Conservation (phyloP, 2,329 filamentous ascomycete species). For the Paramyrothecium sp. region DNA sequence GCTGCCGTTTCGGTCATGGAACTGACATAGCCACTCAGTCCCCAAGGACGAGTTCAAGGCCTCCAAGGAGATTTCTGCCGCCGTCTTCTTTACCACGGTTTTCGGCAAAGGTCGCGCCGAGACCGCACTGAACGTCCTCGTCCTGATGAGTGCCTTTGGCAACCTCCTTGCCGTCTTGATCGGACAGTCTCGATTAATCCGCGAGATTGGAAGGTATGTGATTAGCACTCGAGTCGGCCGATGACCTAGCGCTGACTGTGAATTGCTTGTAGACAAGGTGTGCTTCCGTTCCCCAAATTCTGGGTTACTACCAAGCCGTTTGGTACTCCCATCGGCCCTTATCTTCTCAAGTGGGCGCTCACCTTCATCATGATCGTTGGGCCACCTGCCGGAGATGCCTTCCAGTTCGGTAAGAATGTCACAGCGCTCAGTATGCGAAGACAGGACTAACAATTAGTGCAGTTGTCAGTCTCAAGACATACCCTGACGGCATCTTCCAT, state of each 20-base stretch:
- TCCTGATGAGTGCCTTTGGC: conserved; percentile 56
- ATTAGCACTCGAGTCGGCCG: neutral
- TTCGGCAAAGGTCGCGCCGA: conserved; percentile 50
- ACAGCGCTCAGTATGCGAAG: neutral
- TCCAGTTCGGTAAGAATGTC: conserved; percentile 51
- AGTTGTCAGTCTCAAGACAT: conserved; percentile 59
- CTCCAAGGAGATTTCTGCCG: conserved; percentile 53
- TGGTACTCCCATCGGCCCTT: conserved; percentile 60
- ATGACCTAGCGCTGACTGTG: neutral
- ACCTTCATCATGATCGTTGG: conserved; percentile 60
- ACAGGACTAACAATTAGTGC: conserved; percentile 20
- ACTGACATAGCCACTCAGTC: conserved; percentile 25
- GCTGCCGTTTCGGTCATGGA: neutral
- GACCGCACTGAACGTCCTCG: conserved; percentile 55
- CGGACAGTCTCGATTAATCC: conserved; percentile 53
- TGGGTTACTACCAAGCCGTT: conserved; percentile 65
- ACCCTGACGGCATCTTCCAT: conserved; percentile 58
- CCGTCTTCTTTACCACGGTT: conserved; percentile 57
- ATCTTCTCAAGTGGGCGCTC: conserved; percentile 54
- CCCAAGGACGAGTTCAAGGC: conserved; percentile 51
- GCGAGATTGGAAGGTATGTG: conserved; percentile 53
- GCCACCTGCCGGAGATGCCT: conserved; percentile 62
- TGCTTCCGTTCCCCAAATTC: conserved; percentile 57
- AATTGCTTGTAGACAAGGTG: conserved; percentile 46
- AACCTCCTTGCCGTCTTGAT: conserved; percentile 57